Conservation (phyloP, 768 basidiomycete genomes). For the Mrakia blollopis region DNA sequence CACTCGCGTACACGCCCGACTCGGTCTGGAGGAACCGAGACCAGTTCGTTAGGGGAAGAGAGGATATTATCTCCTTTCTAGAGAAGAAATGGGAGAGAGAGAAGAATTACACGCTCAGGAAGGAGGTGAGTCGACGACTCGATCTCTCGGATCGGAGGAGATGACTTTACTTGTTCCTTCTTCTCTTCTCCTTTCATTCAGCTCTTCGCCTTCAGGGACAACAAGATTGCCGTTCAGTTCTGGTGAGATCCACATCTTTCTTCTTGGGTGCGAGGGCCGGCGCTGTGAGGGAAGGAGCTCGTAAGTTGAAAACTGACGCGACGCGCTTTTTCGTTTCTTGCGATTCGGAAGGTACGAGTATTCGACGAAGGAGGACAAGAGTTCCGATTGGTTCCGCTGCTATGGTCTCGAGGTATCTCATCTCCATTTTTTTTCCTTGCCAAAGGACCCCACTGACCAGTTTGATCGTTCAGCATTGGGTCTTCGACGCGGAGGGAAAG, state of each 20-base stretch:
- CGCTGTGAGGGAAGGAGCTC: neutral
- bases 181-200: neutral
- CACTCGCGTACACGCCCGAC: slow-evolving; percentile 53
- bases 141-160: neutral
- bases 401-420: slow-evolving; percentile 48
- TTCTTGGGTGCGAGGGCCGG: neutral
- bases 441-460: no score
- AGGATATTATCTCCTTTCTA: slow-evolving; percentile 51
- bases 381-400: slow-evolving; percentile 48
- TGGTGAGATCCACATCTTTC: slow-evolving; percentile 24
- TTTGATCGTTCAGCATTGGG: slow-evolving; percentile 52
- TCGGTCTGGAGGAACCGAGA: slow-evolving; percentile 58
- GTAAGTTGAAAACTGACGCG: neutral
- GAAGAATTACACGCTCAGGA: slow-evolving; percentile 51
- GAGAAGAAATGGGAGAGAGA: slow-evolving; percentile 55
- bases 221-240: slow-evolving; percentile 57
- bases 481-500: slow-evolving; percentile 51
- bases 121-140: slow-evolving; percentile 43
- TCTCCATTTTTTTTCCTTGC: no score
- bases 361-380: slow-evolving; percentile 40
- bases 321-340: neutral
- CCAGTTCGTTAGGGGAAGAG: slow-evolving; percentile 50
- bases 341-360: slow-evolving; percentile 58
- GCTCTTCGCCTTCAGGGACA: slow-evolving; percentile 54
- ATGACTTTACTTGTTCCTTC: no score